These are phyloP conservation scores for Aspergillus leporis DNA, from an alignment of 495 filamentous ascomycete genomes.

Conservation along the genomic window DNA sequence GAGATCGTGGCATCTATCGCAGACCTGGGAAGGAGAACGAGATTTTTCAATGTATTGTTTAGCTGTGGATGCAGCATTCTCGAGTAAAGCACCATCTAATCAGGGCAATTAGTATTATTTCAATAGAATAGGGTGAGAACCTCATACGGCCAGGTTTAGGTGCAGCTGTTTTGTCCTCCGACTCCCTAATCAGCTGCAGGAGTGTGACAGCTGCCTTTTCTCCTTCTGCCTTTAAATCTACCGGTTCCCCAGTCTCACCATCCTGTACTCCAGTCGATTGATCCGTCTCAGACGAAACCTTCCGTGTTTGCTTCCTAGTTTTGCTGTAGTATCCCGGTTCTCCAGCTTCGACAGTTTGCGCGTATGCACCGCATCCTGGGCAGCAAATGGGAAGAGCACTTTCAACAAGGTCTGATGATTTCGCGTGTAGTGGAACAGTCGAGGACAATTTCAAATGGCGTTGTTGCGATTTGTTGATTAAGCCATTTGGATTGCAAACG, in stretches of 20 bases:
- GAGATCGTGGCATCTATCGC: slow-evolving; percentile 83
- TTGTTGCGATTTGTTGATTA: slow-evolving; percentile 13
- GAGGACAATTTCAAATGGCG: slow-evolving; percentile 31
- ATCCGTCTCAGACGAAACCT: slow-evolving; percentile 38
- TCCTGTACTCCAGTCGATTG: slow-evolving; percentile 39
- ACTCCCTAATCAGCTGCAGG: slow-evolving; percentile 5
- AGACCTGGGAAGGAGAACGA: slow-evolving; percentile 51
- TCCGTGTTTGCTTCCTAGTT: slow-evolving; percentile 48
- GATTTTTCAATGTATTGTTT: slow-evolving; percentile 21
- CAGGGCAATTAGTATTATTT: not conserved
- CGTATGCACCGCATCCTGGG: slow-evolving; percentile 84
- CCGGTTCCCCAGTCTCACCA: slow-evolving; percentile 13
- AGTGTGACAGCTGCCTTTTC: slow-evolving; percentile 23
- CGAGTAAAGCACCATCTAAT: slow-evolving; percentile 42
- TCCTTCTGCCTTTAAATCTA: slow-evolving; percentile 18
- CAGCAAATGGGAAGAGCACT: slow-evolving; percentile 53
- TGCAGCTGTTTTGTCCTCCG: slow-evolving; percentile 6
- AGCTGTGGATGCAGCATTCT: slow-evolving; percentile 32
- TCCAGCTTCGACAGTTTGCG: slow-evolving; percentile 67
- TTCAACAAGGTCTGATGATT: slow-evolving; percentile 12
- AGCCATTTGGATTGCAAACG: slow-evolving; percentile 6
- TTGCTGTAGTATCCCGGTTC: slow-evolving; percentile 76
- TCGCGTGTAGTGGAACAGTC: slow-evolving; percentile 1
- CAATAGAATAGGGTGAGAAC: not conserved
- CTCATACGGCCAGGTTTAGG: slow-evolving; percentile 28